A percentile compares a stretch with the other conserved stretches of the same genome.
Evolutionary conservation across 1,284 basidiomycete species (phyloP).

Genomic region (Moesziomyces antarcticus): DNA sequence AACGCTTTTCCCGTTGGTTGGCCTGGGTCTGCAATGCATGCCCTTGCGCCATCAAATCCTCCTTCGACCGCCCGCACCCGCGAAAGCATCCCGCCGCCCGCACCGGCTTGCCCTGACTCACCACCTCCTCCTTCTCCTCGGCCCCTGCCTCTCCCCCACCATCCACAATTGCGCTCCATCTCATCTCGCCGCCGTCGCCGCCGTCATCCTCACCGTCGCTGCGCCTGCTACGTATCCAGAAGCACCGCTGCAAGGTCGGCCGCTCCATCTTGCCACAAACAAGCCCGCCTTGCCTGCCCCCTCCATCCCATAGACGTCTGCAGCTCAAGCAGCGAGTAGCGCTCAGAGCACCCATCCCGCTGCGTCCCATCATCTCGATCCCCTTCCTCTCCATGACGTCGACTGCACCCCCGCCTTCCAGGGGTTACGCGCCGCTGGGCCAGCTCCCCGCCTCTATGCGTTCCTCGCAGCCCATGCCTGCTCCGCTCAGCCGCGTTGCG

Average conservation of each 20-base stretch:
- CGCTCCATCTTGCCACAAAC: neutral
- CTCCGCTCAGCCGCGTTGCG: conserved; percentile 40
- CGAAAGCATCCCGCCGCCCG: too few relatives aligned
- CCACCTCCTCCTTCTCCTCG: neutral
- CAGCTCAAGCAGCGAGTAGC: neutral
- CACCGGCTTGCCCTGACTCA: neutral
- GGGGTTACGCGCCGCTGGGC: conserved; percentile 20
- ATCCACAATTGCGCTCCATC: neutral
- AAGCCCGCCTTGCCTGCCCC: neutral
- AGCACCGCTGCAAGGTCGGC: neutral
- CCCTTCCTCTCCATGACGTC: conserved; percentile 22
- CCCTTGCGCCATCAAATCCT: neutral
- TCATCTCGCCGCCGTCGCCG: neutral
- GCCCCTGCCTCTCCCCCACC: neutral
- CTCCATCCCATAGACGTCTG: neutral
- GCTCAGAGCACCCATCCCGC: neutral
- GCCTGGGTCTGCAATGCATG: neutral
- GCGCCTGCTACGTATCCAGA: neutral
- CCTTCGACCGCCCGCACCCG: neutral
- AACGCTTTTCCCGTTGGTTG: neutral
- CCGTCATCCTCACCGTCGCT: neutral
- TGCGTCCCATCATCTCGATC: neutral
- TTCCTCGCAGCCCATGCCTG: conserved; percentile 39
- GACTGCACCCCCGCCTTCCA: conserved; percentile 27
- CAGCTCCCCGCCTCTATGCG: conserved; percentile 21